Evolutionary conservation across 75 land plant genomes (phyloP).

Genomic region (Adiantum capillusveneris): DNA sequence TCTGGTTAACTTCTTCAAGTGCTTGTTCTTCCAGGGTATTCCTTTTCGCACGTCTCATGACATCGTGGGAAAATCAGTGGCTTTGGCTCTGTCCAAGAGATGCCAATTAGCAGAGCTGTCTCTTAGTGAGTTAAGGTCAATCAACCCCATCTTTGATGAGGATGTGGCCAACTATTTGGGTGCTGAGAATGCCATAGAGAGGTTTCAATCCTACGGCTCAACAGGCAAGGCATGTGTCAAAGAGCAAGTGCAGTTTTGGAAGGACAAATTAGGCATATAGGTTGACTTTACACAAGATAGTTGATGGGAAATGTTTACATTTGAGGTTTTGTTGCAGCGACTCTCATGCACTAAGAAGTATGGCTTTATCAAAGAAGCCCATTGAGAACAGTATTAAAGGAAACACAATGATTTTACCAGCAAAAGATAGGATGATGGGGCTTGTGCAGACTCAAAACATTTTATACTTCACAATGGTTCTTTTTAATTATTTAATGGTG

Average conservation of each 20-base stretch:
- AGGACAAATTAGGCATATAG: slow-evolving; percentile 43
- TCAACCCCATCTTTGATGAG: slow-evolving; percentile 63
- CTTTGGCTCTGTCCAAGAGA: slow-evolving; percentile 51
- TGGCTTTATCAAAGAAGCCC: too few relatives aligned
- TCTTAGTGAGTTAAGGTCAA: slow-evolving; percentile 47
- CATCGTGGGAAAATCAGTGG: slow-evolving; percentile 88
- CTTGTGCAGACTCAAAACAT: too few relatives aligned
- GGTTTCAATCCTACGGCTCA: slow-evolving; percentile 86
- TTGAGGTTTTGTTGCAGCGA: too few relatives aligned
- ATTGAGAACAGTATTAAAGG: too few relatives aligned
- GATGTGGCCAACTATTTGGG: slow-evolving; percentile 88
- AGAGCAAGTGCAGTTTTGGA: slow-evolving; percentile 60
- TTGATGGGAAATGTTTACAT: too few relatives aligned
- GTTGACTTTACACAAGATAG: too few relatives aligned
- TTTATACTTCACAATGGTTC: too few relatives aligned
- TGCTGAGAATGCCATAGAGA: slow-evolving; percentile 65
- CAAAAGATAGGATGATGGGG: too few relatives aligned
- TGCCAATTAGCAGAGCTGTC: slow-evolving; percentile 57
- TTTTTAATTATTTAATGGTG: too few relatives aligned
- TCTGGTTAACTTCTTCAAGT: not conserved
- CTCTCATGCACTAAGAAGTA: too few relatives aligned
- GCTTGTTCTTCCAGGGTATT: slow-evolving; percentile 44
- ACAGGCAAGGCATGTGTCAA: slow-evolving; percentile 72
- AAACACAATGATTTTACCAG: too few relatives aligned
- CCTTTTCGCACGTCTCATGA: slow-evolving; percentile 97